These are phyloP conservation scores for Parmelia sp. DNA, from an alignment of 495 filamentous ascomycete genomes.

Conservation along the genomic window DNA sequence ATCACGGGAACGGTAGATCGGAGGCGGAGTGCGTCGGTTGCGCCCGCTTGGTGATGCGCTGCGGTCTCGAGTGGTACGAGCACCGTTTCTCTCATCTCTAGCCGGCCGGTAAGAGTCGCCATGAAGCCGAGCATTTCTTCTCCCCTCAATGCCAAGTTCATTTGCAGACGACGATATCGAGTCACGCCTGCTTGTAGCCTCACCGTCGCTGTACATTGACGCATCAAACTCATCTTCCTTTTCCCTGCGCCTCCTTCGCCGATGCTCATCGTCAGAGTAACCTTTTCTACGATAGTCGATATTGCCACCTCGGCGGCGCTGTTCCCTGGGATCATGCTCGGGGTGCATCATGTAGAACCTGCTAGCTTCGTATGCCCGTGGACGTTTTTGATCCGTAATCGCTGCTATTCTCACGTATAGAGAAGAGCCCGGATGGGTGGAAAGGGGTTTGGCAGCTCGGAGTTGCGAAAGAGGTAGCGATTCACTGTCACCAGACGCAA, in stretches of 20 bases:
- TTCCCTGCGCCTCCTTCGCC: slow-evolving; percentile 40
- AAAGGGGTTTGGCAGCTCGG: slow-evolving; percentile 56
- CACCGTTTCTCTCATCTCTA: slow-evolving; percentile 26
- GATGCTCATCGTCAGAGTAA: slow-evolving; percentile 48
- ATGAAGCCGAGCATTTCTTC: not conserved
- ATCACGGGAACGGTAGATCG: slow-evolving; percentile 11
- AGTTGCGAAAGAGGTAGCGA: slow-evolving; percentile 43
- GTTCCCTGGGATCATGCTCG: slow-evolving; percentile 76
- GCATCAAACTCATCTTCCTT: slow-evolving; percentile 56
- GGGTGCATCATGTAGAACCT: slow-evolving; percentile 88
- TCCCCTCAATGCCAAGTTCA: slow-evolving; percentile 18
- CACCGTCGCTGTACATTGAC: slow-evolving; percentile 72
- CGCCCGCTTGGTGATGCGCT: slow-evolving; percentile 69
- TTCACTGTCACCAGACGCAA: slow-evolving; percentile 32
- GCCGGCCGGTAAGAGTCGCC: slow-evolving; percentile 19
- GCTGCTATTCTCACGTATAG: slow-evolving; percentile 70
- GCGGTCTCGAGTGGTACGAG: slow-evolving; percentile 33
- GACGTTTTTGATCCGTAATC: slow-evolving; percentile 68
- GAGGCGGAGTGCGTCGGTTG: slow-evolving; percentile 29
- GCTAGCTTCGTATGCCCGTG: slow-evolving; percentile 70
- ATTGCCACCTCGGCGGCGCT: slow-evolving; percentile 47
- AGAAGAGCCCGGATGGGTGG: slow-evolving; percentile 58
- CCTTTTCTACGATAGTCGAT: slow-evolving; percentile 53
- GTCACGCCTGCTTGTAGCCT: slow-evolving; percentile 11
- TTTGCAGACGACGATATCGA: slow-evolving; percentile 35